Conservation (phyloP, 2,329 filamentous ascomycete genomes). For the Alternaria burnsii region DNA sequence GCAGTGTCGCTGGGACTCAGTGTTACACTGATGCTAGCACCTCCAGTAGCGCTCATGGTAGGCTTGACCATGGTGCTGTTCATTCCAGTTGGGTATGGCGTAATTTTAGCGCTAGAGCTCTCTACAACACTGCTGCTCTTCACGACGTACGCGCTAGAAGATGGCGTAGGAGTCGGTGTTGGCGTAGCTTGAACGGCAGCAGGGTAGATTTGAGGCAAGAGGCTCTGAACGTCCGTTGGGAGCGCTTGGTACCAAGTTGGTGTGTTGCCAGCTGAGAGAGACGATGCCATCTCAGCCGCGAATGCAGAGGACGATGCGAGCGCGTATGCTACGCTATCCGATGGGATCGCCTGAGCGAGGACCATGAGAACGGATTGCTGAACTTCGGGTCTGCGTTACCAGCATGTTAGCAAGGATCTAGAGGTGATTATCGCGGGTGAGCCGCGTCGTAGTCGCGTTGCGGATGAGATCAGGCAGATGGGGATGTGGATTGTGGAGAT, state of each 20-base stretch:
- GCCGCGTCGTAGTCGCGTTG: conserved; percentile 6
- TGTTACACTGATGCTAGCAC: conserved; percentile 9
- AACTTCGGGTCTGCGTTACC: conserved; percentile 25
- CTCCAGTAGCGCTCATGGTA: conserved; percentile 19
- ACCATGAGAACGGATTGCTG: conserved; percentile 53
- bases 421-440: background rate
- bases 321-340: conserved; percentile 51
- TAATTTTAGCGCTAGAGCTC: background rate
- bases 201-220: conserved; percentile 51
- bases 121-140: conserved; percentile 8
- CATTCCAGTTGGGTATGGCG: conserved; percentile 8
- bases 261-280: conserved; percentile 54
- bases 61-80: conserved; percentile 15
- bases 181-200: conserved; percentile 28
- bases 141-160: conserved; percentile 7
- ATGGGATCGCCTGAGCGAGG: conserved; percentile 57
- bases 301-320: conserved; percentile 54
- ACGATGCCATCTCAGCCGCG: conserved; percentile 53
- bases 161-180: conserved; percentile 25
- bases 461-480: background rate
- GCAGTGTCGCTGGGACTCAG: conserved; percentile 12
- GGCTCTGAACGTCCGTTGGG: conserved; percentile 56
- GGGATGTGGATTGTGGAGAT: background rate
- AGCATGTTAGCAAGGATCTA: conserved; percentile 18
- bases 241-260: conserved; percentile 58